Base-by-base conservation (phyloP, 345 rosid species). In the Camelina laxa region DNA sequence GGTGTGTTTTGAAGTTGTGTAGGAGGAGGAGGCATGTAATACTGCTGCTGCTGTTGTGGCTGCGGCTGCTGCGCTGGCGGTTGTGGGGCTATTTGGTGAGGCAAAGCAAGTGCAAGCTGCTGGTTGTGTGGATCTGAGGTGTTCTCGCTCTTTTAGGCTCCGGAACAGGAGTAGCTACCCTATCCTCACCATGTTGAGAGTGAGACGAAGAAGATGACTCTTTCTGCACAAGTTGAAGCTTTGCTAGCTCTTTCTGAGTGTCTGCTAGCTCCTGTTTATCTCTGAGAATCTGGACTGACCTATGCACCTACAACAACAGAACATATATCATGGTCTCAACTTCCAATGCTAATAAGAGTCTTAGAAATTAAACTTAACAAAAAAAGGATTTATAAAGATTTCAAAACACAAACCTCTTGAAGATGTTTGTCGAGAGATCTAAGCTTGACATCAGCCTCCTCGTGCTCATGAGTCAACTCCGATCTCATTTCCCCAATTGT, bases 241-340 rank as follows among this genome's bases (percentile, higher is more conserved):
- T 96, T 38, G 93, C 95, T 42, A 96, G 73, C 72, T 92, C 98
- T 79, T 96, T 96, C 75, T 96, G 97, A 22, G 98, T 69, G 6
- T 96, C 99, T 12, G 93, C 94, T 63, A 92, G 90, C 79, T 96
- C 99, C 86, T 96, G 99, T 81, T 92, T 96, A 82, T 96, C 99
- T 78, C 98, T 88, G 13, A 96, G 82, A 74, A 96, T 88, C 87
- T 96, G 99, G 65, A 96, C 95, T 54, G 99, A 96, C 79, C 98
- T 87, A 76, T 92, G 97, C 72, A 96, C 99, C 99, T 96, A 83
- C 75, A 85, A 83, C 75, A 85, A 38, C 33, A 60, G 20, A 47
- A 53, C 75, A 57, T 8, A 57, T 8, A 16, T 0, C 21, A 58
- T 6, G 9, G 45, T 56, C 72, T 49, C n/a, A 54, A 56, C 22